Percentiles rank a stretch among this genome's conserved stretches.
phyloP scores from a whole-genome alignment of 768 basidiomycete species.

The Suillus clintonianus region DNA sequence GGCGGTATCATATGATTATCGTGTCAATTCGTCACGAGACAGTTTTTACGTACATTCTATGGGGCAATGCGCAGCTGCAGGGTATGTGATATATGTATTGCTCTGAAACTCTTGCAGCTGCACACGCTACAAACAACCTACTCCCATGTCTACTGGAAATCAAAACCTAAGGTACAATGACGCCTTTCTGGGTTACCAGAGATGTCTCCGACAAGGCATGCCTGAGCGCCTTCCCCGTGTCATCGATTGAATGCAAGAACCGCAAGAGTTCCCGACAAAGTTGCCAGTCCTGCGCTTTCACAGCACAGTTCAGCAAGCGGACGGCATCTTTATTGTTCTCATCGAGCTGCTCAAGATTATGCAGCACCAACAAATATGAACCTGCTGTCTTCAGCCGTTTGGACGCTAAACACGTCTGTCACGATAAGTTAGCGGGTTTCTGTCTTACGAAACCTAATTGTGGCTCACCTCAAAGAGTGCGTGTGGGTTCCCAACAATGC shows the following conservation, averaged over 20 bases:
- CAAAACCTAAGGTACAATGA: not conserved
- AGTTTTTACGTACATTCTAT: not conserved
- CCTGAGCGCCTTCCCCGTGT: slow-evolving; percentile 71
- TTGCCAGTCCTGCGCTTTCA: slow-evolving; percentile 82
- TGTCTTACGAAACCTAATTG: not conserved
- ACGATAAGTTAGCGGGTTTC: not conserved
- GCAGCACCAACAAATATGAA: slow-evolving; percentile 90
- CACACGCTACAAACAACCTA: not conserved
- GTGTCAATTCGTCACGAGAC: not conserved
- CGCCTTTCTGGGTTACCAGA: slow-evolving; percentile 18
- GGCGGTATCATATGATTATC: too few species aligned
- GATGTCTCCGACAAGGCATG: slow-evolving; percentile 60
- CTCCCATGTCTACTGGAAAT: not conserved
- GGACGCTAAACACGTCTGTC: slow-evolving; percentile 70
- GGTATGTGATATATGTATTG: too few species aligned
- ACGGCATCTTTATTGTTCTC: slow-evolving; percentile 77
- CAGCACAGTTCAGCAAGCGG: slow-evolving; percentile 74
- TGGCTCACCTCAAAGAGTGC: slow-evolving; percentile 83
- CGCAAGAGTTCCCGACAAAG: slow-evolving; percentile 90
- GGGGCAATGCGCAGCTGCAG: too few species aligned
- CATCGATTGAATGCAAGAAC: slow-evolving; percentile 91
- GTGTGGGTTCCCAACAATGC: slow-evolving; percentile 88
- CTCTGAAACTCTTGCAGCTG: not conserved
- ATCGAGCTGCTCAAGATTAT: slow-evolving; percentile 89
- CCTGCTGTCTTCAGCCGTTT: slow-evolving; percentile 84